Percentiles rank a stretch among this genome's conserved stretches.
phyloP scores from a whole-genome alignment of 2,329 filamentous ascomycete genomes.

The Colletotrichum sp. region DNA sequence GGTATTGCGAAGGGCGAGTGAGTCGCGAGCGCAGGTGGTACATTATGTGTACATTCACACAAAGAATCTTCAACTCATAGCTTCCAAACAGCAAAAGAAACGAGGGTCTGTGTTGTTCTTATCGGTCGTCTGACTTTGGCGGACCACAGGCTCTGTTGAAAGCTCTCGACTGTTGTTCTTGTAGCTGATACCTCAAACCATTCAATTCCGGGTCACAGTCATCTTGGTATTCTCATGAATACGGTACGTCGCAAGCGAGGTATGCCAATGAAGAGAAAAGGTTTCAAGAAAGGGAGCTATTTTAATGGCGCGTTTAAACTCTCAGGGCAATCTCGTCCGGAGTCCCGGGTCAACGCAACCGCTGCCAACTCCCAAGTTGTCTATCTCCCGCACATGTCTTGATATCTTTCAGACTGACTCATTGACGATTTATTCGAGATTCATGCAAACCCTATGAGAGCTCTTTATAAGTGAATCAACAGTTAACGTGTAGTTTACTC shows the following conservation, averaged over 20 bases:
- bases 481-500: not conserved
- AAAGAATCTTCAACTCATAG: not conserved
- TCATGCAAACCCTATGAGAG: not conserved
- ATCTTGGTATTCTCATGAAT: not conserved
- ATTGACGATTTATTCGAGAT: not conserved
- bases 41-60: not conserved
- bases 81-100: not conserved
- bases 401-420: not conserved
- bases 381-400: not conserved
- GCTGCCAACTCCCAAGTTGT: not conserved
- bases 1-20: not conserved
- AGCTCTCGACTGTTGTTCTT: not conserved
- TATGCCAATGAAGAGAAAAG: not conserved
- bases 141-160: not conserved
- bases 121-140: no score
- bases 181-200: no score
- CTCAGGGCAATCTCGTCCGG: not conserved
- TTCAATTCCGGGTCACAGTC: accelerated
- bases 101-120: no score
- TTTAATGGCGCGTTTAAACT: not conserved
- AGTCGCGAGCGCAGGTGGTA: not conserved
- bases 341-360: not conserved
- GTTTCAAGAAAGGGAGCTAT: not conserved
- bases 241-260: not conserved
- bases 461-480: not conserved